Base-by-base conservation (phyloP, 2,329 filamentous ascomycete genomes). In the Reticulascus tulasneorum region DNA sequence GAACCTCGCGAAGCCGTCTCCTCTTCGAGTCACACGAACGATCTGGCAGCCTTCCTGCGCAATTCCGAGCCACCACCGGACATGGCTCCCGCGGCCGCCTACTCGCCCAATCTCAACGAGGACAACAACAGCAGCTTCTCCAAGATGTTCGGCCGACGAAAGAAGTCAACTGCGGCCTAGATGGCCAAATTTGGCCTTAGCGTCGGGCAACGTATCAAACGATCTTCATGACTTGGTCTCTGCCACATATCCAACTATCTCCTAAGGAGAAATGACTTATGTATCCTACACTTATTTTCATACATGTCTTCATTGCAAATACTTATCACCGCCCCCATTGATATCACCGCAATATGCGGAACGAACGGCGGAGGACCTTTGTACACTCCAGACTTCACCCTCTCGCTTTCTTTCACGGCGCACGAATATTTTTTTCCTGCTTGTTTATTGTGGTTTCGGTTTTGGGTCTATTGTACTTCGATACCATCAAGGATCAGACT, bases 21-120 rank as follows among this genome's bases (percentile, higher is more conserved):
- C n/a, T 47, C 56, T 4, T 58, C 56, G 7, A 60, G 59, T n/a
- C 59, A 63, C 29, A 88, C 82, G 3, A 73, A 75, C 13, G 84
- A 88, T 33, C 60, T 91, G 28, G 84, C 86, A 1, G 77, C 79
- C 33, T 91, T 91, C 55, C 62, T 93, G 21, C 76, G 73, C 35
- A 78, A 79, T 49, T 84, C 82, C 11, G 80, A 71, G 22, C 84
- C 84, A 4, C 79, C 82, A 2, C 67, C 70, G 11, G 50, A 59
- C 17, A 46, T 55, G 18, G 44, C 50, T 3, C 49, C 49, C 7
- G 18, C 36, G 13, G 49, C 51, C 7, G 39, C 52, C n/a, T 53
- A 56, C 16, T 48, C 48, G 8, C 33, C 51, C 2, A 34, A 44
- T 20, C 55, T 55, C 13, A 59, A 56, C 20, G 66, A 67, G 31